Percentiles rank a stretch among this genome's conserved stretches.
phyloP scores from a whole-genome alignment of 2,329 filamentous ascomycete genomes.

The Cladosporium sp. region DNA sequence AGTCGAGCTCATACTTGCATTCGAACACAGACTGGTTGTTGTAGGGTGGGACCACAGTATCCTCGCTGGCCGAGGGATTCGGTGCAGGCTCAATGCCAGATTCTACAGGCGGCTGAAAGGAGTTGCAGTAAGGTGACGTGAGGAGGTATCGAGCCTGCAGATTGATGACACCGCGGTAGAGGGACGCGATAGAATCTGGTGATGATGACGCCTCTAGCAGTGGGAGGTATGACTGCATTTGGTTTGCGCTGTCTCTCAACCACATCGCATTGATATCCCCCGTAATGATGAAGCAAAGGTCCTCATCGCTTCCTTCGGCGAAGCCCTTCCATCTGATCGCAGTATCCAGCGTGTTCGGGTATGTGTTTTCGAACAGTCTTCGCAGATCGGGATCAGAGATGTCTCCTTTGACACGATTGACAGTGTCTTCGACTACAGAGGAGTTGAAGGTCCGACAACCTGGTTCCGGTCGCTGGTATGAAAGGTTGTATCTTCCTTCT shows the following conservation, averaged over 20 bases:
- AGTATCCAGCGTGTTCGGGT: constrained; percentile 69
- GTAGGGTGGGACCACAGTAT: constrained; percentile 40
- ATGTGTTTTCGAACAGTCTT: constrained; percentile 65
- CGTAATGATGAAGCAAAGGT: constrained; percentile 56
- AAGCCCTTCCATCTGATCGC: constrained; percentile 63
- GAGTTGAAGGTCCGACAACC: constrained; percentile 44
- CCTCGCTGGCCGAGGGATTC: constrained; percentile 35
- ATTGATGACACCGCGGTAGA: constrained; percentile 67
- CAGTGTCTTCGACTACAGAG: constrained; percentile 35
- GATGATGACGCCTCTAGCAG: constrained; percentile 51
- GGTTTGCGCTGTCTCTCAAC: constrained; percentile 55
- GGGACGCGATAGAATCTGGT: constrained; percentile 55
- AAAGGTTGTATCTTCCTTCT: constrained; percentile 39
- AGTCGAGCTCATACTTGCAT: constrained; percentile 51
- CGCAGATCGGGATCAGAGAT: constrained; percentile 55
- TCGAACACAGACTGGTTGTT: constrained; percentile 43
- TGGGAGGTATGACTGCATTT: constrained; percentile 63
- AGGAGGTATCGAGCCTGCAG: constrained; percentile 63
- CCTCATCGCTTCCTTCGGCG: constrained; percentile 53
- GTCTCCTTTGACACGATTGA: constrained; percentile 25
- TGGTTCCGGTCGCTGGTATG: constrained; percentile 39
- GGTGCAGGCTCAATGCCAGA: constrained; percentile 35
- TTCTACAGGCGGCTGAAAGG: constrained; percentile 47
- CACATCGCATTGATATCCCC: constrained; percentile 51
- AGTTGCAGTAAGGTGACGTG: constrained; percentile 50